Base-by-base conservation (phyloP, 2,329 filamentous ascomycete genomes). In the Waltergamsia citrina region DNA sequence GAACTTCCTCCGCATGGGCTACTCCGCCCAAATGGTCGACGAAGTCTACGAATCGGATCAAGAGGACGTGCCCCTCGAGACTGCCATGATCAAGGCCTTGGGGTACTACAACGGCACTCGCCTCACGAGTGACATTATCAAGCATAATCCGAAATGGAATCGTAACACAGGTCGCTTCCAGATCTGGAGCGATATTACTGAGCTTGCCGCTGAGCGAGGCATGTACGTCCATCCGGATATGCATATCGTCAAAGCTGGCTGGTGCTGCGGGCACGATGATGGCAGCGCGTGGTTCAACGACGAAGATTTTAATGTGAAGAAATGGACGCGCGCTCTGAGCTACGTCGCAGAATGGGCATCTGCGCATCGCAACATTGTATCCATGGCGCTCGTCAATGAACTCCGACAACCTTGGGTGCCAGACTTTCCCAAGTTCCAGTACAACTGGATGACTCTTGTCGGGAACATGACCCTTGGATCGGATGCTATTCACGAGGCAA, bases 221-320 rank as follows among this genome's bases (percentile, higher is more conserved):
- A 47, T 63, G 25, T 60, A 53, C 40, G 48, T 61, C 40, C 56
- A 61, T 41, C 59, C 59, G 1, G 59, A 62, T 33, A 56, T 60
- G 12, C 59, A 63, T 43, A 53, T 61, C 19, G 45, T 52, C 35
- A 60, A 59, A 45, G 59, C 59, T 3, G 49, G 54, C 37, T 62
- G 57, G 57, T 62, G 69, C 44, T 73, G 69, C 44, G 57, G 52
- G 19, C 59, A 59, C 35, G 53, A 49, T 1, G 69, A 73, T 42
- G 68, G 67, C 18, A 70, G 70, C 43, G 53, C 61, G 28, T 73
- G 69, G 68, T 72, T 72, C 46, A 66, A 67, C 28, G 71, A 77
- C 47, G 56, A 61, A 6, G 56, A 67, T 43, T 78, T 78, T 47
- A 50, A 69, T 39, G 58, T 65, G 1, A 49, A 52, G 2, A 68